Conservation (phyloP, 768 basidiomycete species). For the Xerocomellus amylosporus region DNA sequence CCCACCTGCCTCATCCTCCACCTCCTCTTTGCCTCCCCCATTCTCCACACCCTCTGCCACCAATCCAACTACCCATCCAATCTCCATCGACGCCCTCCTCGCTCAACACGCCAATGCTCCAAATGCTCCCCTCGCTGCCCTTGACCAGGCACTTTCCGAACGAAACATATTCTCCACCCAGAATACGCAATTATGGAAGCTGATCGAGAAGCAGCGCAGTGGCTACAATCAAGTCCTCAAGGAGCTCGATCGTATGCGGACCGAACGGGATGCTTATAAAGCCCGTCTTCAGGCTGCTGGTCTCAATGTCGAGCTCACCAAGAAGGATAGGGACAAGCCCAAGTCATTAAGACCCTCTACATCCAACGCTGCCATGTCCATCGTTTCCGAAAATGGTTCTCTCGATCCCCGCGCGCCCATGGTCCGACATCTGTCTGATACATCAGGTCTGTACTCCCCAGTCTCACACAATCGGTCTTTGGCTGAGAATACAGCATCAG, state of each 20-base stretch:
- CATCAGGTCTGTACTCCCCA: constrained; percentile 29
- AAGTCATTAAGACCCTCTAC: constrained; percentile 18
- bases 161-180: constrained; percentile 78
- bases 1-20: constrained; percentile 32
- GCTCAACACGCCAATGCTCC: constrained; percentile 48
- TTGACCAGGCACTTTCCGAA: constrained; percentile 76
- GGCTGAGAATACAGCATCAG: background rate
- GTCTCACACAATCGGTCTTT: background rate
- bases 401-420: constrained; percentile 27
- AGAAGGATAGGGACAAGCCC: constrained; percentile 28
- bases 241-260: constrained; percentile 80
- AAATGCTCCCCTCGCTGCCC: constrained; percentile 56
- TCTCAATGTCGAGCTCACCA: constrained; percentile 39
- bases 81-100: constrained; percentile 55
- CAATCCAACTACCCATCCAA: constrained; percentile 29
- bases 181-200: constrained; percentile 91
- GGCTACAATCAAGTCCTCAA: constrained; percentile 79
- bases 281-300: constrained; percentile 32
- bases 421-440: constrained; percentile 31
- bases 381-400: constrained; percentile 12
- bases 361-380: constrained; percentile 25
- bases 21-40: constrained; percentile 27
- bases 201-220: constrained; percentile 86
- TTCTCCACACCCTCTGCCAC: constrained; percentile 30
- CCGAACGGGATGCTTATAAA: constrained; percentile 68